Conservation (phyloP, 2,329 filamentous ascomycete species). For the Periconia sp. region DNA sequence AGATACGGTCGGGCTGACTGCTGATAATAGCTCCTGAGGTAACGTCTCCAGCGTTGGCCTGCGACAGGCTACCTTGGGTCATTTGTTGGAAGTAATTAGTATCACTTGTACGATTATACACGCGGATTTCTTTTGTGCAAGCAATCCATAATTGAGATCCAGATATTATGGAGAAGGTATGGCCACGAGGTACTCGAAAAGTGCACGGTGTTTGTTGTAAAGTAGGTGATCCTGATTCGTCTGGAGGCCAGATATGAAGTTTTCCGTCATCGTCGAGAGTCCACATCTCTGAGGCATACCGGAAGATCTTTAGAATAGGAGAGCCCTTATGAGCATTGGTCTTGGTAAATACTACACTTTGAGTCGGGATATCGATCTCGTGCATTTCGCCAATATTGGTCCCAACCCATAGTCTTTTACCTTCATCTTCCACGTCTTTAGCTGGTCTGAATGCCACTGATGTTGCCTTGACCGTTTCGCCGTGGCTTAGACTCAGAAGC, state of each 20-base stretch:
- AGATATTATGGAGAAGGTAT: constrained; percentile 88
- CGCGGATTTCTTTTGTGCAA: constrained; percentile 81
- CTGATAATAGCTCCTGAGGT: constrained; percentile 80
- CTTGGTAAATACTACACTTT: constrained; percentile 72
- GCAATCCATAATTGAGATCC: constrained; percentile 87
- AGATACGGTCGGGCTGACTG: constrained; percentile 78
- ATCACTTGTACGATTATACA: constrained; percentile 77
- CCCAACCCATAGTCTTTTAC: constrained; percentile 84
- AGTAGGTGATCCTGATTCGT: constrained; percentile 75
- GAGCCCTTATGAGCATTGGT: constrained; percentile 75
- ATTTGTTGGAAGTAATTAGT: constrained; percentile 77
- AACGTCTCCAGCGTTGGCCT: constrained; percentile 81
- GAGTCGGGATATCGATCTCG: constrained; percentile 81
- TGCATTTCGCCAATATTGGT: constrained; percentile 87
- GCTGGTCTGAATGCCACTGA: constrained; percentile 87
- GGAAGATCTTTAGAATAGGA: constrained; percentile 83
- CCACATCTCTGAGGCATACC: constrained; percentile 90
- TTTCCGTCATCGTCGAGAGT: constrained; percentile 89
- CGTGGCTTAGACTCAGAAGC: constrained; percentile 80
- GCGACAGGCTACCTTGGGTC: constrained; percentile 71
- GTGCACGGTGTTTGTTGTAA: constrained; percentile 76
- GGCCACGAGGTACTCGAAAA: constrained; percentile 78
- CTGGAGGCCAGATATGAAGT: constrained; percentile 84
- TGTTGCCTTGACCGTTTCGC: constrained; percentile 82
- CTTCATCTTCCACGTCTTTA: constrained; percentile 77